phyloP scores from a whole-genome alignment of 2,329 filamentous ascomycete genomes.

The Neurospora crassa region DNA sequence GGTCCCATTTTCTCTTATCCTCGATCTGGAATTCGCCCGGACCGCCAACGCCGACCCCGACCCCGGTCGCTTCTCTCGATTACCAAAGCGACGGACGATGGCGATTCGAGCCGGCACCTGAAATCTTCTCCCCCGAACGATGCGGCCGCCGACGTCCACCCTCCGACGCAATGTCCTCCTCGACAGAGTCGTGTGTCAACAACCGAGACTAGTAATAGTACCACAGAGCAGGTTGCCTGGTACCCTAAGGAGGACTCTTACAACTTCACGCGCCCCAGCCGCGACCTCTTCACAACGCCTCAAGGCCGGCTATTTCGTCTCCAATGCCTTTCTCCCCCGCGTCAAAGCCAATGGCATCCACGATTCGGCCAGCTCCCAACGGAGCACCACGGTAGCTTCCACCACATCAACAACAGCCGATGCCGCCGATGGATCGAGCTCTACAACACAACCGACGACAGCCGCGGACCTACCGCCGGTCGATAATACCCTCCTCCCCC shows the following conservation, averaged over 20 bases:
- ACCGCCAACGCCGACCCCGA: background rate
- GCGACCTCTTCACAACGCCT: constrained; percentile 15
- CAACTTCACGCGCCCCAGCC: constrained; percentile 8
- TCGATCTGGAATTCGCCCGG: background rate
- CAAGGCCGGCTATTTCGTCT: constrained; percentile 25
- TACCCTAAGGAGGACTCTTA: constrained; percentile 2
- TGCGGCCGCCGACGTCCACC: constrained; percentile 17
- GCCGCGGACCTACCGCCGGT: background rate
- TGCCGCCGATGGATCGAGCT: background rate
- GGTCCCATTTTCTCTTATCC: background rate
- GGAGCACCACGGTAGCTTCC: constrained; percentile 5
- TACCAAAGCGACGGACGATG: constrained; percentile 13
- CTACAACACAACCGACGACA: background rate
- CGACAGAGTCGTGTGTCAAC: background rate
- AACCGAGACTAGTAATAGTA: background rate
- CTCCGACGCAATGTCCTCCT: constrained; percentile 10
- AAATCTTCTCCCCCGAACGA: constrained; percentile 10
- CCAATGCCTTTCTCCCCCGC: constrained; percentile 23
- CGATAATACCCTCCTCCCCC: constrained; percentile 16
- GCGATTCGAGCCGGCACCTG: constrained; percentile 17
- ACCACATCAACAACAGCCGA: constrained; percentile 1
- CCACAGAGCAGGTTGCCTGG: background rate
- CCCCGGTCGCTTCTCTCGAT: background rate
- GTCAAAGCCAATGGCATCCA: constrained; percentile 15
- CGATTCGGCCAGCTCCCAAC: constrained; percentile 4